Conservation (phyloP, 805 yeast species). For the Gaillardinia entomophila region DNA sequence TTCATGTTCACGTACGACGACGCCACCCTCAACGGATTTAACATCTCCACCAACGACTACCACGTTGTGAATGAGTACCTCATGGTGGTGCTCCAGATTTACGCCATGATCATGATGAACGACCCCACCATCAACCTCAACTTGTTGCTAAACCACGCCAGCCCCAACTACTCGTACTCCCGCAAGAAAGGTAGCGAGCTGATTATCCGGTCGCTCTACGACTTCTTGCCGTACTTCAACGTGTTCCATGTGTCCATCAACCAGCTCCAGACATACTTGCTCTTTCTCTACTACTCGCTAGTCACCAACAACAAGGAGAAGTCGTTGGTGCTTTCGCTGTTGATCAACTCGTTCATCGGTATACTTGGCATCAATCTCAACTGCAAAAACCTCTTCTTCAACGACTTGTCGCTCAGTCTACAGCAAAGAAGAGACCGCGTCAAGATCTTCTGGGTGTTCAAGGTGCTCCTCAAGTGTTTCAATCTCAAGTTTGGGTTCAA, state of each 20-base stretch:
- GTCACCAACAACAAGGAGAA: conserved; percentile 38
- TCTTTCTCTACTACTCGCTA: conserved; percentile 45
- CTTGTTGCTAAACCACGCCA: conserved; percentile 30
- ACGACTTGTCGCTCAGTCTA: conserved; percentile 36
- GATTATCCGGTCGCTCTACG: conserved; percentile 35
- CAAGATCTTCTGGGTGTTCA: conserved; percentile 43
- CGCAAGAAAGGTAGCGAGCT: conserved; percentile 3
- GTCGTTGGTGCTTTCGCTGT: conserved; percentile 29
- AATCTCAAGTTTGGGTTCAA: conserved; percentile 40
- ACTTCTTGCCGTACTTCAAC: conserved; percentile 43
- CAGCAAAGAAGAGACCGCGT: conserved; percentile 35
- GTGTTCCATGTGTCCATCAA: conserved; percentile 41
- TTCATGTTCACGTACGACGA: conserved; percentile 43
- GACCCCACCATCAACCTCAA: conserved; percentile 41
- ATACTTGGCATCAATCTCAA: conserved; percentile 38
- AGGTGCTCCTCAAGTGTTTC: conserved; percentile 36
- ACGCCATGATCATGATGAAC: conserved; percentile 48
- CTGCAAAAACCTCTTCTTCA: conserved; percentile 37
- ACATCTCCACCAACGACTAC: conserved; percentile 36
- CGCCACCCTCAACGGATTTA: conserved; percentile 43
- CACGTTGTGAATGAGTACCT: conserved; percentile 36
- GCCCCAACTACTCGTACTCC: conserved; percentile 21
- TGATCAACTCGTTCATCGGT: conserved; percentile 39
- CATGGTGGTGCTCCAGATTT: conserved; percentile 42
- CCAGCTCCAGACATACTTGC: conserved; percentile 45